These are phyloP conservation scores for Narthecium ossifragum DNA, from an alignment of 106 monocot genomes.

Conservation along the genomic window DNA sequence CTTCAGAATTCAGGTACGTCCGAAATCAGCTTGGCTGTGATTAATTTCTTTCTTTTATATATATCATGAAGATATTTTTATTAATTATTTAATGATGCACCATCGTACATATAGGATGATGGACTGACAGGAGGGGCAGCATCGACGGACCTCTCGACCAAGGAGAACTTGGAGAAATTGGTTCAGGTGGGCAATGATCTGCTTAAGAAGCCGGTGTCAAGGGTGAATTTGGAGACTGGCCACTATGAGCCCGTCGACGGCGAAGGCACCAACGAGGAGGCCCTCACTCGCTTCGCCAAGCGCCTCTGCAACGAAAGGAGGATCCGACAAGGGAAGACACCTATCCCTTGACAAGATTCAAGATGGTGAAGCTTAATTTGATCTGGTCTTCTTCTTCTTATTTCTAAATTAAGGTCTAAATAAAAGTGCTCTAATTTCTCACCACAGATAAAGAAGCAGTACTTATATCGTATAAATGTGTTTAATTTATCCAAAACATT, in stretches of 20 bases:
- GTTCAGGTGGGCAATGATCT: constrained; percentile 10
- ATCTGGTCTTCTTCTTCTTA: too few species aligned
- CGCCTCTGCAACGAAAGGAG: constrained; percentile 1
- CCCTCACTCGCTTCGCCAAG: constrained; percentile 10
- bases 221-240: constrained; percentile 22
- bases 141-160: constrained; percentile 19
- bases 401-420: too few species aligned
- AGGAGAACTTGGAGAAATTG: constrained; percentile 17
- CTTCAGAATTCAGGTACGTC: constrained; percentile 40
- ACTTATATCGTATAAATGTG: too few species aligned
- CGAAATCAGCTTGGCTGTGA: too few species aligned
- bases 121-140: not conserved
- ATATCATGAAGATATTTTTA: not conserved
- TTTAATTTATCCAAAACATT: too few species aligned
- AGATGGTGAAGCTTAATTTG: too few species aligned
- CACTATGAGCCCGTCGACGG: not conserved
- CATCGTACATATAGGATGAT: not conserved
- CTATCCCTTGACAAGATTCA: not conserved
- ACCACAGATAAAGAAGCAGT: too few species aligned
- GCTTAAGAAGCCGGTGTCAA: constrained; percentile 14
- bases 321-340: not conserved
- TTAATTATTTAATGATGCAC: not conserved
- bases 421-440: too few species aligned
- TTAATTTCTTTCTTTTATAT: not conserved
- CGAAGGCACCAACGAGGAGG: constrained; percentile 18